These are phyloP conservation scores for Rubroshorea leprosula DNA, from an alignment of 345 rosid genomes.

Conservation along the genomic window DNA sequence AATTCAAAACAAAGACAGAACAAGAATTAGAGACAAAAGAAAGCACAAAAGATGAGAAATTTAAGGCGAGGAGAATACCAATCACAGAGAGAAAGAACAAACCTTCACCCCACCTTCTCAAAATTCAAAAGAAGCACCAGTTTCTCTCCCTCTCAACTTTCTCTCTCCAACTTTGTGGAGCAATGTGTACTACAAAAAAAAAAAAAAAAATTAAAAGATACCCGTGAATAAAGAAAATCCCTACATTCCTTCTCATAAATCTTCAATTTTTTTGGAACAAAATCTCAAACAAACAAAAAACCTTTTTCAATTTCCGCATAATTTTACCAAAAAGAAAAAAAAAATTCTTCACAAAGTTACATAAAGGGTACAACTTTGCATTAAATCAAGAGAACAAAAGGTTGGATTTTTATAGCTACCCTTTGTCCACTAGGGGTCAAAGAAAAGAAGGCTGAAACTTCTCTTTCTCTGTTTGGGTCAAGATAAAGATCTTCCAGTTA, in stretches of 20 bases:
- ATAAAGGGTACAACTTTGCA: neutral
- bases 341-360: conserved; percentile 2
- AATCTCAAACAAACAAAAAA: neutral
- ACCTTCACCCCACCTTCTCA: conserved; percentile 22
- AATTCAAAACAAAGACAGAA: conserved; percentile 7
- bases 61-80: conserved; percentile 3
- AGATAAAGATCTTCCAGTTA: conserved; percentile 30
- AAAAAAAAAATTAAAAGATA: conserved; percentile 5
- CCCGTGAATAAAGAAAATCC: conserved; percentile 9
- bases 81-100: conserved; percentile 8
- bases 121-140: conserved; percentile 22
- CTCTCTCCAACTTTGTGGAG: conserved; percentile 30
- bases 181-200: conserved; percentile 22
- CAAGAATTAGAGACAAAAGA: conserved; percentile 22
- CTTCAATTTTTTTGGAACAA: neutral
- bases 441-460: conserved; percentile 22
- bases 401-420: conserved; percentile 5
- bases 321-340: neutral
- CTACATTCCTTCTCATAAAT: conserved; percentile 2
- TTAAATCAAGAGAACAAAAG: conserved; percentile 7
- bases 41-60: neutral
- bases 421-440: conserved; percentile 15
- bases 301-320: neutral
- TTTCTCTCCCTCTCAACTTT: conserved; percentile 8
- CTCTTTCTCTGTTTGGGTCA: conserved; percentile 19